Conservation (phyloP, 108 stramenopile genomes). For the Skeletonema potamos region DNA sequence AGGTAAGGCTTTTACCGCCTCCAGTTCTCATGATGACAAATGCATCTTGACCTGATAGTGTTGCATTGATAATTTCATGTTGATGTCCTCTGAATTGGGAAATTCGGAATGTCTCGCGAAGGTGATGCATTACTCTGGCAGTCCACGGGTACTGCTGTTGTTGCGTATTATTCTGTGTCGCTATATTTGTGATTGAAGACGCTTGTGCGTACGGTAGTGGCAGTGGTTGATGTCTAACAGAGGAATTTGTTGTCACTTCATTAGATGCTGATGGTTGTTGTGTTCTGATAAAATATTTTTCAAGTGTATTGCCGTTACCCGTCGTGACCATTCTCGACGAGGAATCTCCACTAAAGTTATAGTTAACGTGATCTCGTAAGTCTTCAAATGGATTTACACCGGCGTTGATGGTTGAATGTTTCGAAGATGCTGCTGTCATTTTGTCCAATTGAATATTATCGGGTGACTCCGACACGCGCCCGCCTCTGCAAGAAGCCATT, state of each 20-base stretch:
- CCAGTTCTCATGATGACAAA: conserved; percentile 95
- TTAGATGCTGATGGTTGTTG: neutral
- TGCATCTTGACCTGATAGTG: conserved; percentile 73
- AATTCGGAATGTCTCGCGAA: conserved; percentile 68
- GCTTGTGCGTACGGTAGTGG: neutral
- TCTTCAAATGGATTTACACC: conserved; percentile 34
- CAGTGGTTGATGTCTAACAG: neutral
- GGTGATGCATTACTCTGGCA: conserved; percentile 28
- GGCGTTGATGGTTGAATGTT: neutral
- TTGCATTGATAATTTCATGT: conserved; percentile 82
- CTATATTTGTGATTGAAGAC: neutral
- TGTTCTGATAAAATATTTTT: conserved; percentile 21
- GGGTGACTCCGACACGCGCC: neutral
- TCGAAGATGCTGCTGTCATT: neutral
- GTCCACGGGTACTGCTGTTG: conserved; percentile 38
- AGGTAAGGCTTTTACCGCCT: conserved; percentile 91
- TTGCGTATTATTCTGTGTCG: neutral
- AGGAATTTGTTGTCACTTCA: neutral
- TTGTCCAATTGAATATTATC: neutral
- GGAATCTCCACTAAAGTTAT: neutral
- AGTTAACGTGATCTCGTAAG: conserved; percentile 13
- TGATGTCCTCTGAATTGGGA: conserved; percentile 84
- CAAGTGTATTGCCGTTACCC: conserved; percentile 7
- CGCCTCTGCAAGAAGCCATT: neutral
- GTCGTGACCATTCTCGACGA: neutral